Conservation (phyloP, 139 green algal genomes). For the Diplosphaera chodatii region DNA sequence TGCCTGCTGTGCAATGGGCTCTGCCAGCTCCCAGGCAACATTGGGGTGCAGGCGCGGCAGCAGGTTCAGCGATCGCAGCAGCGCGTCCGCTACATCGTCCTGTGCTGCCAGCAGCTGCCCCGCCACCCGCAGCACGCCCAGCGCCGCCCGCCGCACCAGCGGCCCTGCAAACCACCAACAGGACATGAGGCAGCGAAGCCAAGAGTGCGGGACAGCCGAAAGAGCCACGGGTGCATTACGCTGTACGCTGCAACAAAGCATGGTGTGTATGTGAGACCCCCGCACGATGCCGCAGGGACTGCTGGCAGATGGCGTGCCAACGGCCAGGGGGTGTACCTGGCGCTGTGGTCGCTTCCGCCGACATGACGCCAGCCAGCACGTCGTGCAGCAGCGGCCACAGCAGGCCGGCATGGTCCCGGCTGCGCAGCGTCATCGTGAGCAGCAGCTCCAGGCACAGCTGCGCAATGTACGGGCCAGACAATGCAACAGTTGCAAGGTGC, state of each 20-base stretch:
- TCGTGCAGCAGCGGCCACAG: slow-evolving; percentile 82
- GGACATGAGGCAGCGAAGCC: not conserved
- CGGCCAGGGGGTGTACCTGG: not conserved
- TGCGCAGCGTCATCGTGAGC: slow-evolving; percentile 78
- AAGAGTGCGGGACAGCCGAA: no score
- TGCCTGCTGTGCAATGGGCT: slow-evolving; percentile 41
- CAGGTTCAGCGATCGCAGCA: slow-evolving; percentile 72
- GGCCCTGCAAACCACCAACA: not conserved
- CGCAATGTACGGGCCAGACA: no score
- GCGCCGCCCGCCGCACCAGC: slow-evolving; percentile 73
- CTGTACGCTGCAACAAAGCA: no score
- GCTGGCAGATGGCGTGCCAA: no score
- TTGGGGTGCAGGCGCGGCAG: slow-evolving; percentile 70
- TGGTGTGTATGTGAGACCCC: no score
- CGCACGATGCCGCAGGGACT: no score
- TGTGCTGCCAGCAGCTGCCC: slow-evolving; percentile 87
- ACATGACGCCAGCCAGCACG: slow-evolving; percentile 43
- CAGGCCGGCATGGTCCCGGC: slow-evolving; percentile 76
- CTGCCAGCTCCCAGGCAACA: slow-evolving; percentile 58
- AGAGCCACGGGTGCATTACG: no score
- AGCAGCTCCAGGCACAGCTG: slow-evolving; percentile 89
- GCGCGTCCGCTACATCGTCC: slow-evolving; percentile 71
- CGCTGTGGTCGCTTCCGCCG: not conserved
- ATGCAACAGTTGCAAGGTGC: no score
- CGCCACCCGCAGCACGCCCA: slow-evolving; percentile 82